Conservation (phyloP, 306 rosid species). For the Rubus parviflorus region DNA sequence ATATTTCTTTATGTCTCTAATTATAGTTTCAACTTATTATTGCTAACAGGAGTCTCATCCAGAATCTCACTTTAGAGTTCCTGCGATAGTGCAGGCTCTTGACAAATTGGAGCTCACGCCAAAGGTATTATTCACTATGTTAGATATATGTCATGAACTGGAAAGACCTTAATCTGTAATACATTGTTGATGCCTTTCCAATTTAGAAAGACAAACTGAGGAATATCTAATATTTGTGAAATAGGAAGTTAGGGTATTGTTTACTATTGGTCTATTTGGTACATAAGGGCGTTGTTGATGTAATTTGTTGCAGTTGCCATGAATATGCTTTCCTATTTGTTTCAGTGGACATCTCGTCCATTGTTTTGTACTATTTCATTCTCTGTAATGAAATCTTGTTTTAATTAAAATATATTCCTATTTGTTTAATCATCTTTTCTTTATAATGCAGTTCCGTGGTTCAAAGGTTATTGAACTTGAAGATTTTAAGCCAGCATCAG, state of each 20-base stretch:
- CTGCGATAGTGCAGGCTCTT: slow-evolving; percentile 66
- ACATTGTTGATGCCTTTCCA: neutral
- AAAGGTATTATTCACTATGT: slow-evolving; percentile 41
- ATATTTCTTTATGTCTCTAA: slow-evolving; percentile 6
- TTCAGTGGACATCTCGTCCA: neutral
- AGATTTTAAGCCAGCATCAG: slow-evolving; percentile 64
- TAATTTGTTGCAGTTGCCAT: neutral
- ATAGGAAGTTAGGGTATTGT: neutral
- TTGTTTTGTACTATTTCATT: neutral
- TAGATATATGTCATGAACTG: neutral
- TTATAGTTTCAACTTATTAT: slow-evolving; percentile 19
- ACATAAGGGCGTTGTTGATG: neutral
- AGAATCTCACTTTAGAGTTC: slow-evolving; percentile 92
- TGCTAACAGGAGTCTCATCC: slow-evolving; percentile 88
- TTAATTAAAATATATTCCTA: neutral
- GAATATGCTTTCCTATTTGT: neutral
- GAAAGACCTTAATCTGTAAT: neutral
- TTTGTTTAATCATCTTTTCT: slow-evolving; percentile 6
- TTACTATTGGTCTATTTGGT: neutral
- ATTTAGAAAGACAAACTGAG: neutral
- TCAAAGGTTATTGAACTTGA: slow-evolving; percentile 65
- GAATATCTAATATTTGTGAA: neutral
- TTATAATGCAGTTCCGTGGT: slow-evolving; percentile 68
- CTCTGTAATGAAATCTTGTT: neutral
- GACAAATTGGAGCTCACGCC: slow-evolving; percentile 70